Percentiles rank a stretch among this genome's conserved stretches.
phyloP scores from a whole-genome alignment of 495 filamentous ascomycete species.

The Aspergillus coremiiformis region DNA sequence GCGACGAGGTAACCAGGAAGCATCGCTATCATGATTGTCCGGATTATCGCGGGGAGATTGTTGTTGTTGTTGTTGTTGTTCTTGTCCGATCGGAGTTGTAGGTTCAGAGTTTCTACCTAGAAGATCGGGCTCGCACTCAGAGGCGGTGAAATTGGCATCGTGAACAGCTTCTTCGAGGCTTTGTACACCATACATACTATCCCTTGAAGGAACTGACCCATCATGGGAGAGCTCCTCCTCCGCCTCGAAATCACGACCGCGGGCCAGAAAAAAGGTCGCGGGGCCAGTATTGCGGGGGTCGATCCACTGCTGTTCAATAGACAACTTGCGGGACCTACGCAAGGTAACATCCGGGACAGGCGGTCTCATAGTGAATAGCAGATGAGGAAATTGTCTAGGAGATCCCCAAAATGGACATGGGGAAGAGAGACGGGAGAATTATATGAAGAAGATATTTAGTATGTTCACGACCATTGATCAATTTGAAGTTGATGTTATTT shows the following conservation, averaged over 20 bases:
- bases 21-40: neutral
- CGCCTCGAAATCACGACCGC: conserved; percentile 22
- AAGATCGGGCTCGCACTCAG: conserved; percentile 4
- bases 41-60: neutral
- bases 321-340: conserved; percentile 28
- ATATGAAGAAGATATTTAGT: neutral
- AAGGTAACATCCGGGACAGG: conserved; percentile 28
- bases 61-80: neutral
- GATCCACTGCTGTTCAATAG: conserved; percentile 31
- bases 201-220: conserved; percentile 16
- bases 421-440: conserved; percentile 3
- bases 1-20: conserved; percentile 13
- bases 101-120: neutral
- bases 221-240: conserved; percentile 24
- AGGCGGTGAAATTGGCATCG: conserved; percentile 11
- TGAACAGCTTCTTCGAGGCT: conserved; percentile 53
- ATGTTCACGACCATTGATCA: neutral
- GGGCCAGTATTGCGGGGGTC: conserved; percentile 36
- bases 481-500: neutral
- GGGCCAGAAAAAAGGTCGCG: conserved; percentile 43
- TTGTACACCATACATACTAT: conserved; percentile 55
- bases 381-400: neutral
- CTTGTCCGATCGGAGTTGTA: neutral
- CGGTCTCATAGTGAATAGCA: conserved; percentile 30
- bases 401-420: neutral